These are phyloP conservation scores for Cryphonectria japonica DNA, from an alignment of 2,329 filamentous ascomycete species.

Conservation along the genomic window DNA sequence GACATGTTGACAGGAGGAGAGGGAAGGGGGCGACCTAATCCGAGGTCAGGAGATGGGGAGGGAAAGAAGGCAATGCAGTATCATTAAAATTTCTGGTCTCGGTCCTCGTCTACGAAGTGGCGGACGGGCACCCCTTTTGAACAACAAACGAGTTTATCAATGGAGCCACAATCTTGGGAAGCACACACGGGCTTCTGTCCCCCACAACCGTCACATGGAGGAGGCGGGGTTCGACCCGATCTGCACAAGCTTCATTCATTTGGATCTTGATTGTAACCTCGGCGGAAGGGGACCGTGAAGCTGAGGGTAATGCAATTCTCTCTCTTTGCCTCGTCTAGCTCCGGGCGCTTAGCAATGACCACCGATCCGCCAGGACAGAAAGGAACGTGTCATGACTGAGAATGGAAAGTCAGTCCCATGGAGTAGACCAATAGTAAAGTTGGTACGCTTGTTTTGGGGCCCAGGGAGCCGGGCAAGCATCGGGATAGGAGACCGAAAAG, in stretches of 20 bases:
- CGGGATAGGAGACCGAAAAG: not conserved
- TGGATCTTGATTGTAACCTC: not conserved
- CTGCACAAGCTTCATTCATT: not conserved
- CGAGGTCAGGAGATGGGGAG: not conserved
- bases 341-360: not conserved
- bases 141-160: not conserved
- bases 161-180: not conserved
- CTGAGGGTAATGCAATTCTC: not conserved
- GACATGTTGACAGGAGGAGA: not conserved
- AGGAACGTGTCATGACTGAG: not conserved
- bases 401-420: not conserved
- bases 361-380: not conserved
- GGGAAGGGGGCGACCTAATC: not conserved
- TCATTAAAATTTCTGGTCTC: not conserved
- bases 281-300: not conserved
- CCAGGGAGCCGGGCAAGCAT: not conserved
- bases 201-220: not conserved
- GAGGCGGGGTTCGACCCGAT: not conserved
- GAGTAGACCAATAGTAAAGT: not conserved
- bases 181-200: not conserved
- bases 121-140: not conserved
- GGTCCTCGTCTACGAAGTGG: not conserved
- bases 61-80: not conserved
- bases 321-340: not conserved
- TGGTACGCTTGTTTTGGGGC: not conserved